Percentiles rank a stretch among this genome's conserved stretches.
These are phyloP conservation scores for Boletus reticuloceps DNA, from an alignment of 768 basidiomycete genomes.

Conservation along the genomic window DNA sequence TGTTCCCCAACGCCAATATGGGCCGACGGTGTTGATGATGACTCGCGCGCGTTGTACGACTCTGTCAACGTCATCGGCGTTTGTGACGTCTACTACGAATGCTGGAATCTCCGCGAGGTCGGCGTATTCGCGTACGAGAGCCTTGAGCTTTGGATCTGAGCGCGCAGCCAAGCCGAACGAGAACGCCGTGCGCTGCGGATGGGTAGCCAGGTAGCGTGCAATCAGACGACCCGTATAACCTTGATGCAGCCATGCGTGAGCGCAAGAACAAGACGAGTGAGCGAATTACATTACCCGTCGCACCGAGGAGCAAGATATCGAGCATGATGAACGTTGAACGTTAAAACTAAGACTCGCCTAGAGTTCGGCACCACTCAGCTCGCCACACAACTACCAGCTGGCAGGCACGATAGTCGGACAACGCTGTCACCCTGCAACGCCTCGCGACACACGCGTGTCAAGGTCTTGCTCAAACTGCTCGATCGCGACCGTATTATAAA, in stretches of 20 bases:
- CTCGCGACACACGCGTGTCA: slow-evolving; percentile 16
- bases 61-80: slow-evolving; percentile 49
- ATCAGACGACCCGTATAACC: slow-evolving; percentile 74
- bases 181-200: slow-evolving; percentile 59
- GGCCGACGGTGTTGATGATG: slow-evolving; percentile 76
- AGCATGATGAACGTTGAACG: slow-evolving; percentile 30
- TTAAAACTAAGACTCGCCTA: not conserved
- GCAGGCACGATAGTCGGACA: slow-evolving; percentile 1
- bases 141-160: slow-evolving; percentile 58
- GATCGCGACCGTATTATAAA: not conserved
- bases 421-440: not conserved
- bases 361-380: not conserved
- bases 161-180: slow-evolving; percentile 70
- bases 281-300: slow-evolving; percentile 43
- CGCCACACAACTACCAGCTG: slow-evolving; percentile 1
- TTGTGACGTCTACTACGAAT: slow-evolving; percentile 60
- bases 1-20: slow-evolving; percentile 71
- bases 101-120: slow-evolving; percentile 41
- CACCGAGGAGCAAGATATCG: slow-evolving; percentile 71
- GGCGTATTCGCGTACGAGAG: slow-evolving; percentile 44
- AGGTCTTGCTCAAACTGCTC: not conserved
- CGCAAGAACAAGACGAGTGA: slow-evolving; percentile 1
- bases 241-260: slow-evolving; percentile 17
- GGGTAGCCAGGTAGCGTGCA: slow-evolving; percentile 60
- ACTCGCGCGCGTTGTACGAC: slow-evolving; percentile 59